Evolutionary conservation across 2,329 filamentous ascomycete species (phyloP).

Genomic region (Alternaria triticina): DNA sequence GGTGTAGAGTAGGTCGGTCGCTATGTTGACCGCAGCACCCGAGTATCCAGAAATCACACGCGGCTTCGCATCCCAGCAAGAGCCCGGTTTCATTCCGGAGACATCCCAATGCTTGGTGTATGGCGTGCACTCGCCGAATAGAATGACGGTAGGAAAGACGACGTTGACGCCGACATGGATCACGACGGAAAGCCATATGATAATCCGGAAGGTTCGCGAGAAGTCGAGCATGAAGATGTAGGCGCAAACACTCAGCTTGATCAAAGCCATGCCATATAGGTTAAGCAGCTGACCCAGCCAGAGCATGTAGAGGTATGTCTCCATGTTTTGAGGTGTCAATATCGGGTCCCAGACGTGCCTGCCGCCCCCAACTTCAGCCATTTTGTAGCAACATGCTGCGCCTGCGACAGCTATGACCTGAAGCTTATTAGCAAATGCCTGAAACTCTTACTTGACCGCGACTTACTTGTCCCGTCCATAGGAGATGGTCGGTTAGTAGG

Average conservation of each 20-base stretch:
- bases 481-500: slow-evolving; percentile 31
- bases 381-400: slow-evolving; percentile 27
- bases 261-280: slow-evolving; percentile 35
- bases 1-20: slow-evolving; percentile 34
- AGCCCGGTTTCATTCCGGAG: slow-evolving; percentile 24
- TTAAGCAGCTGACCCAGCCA: slow-evolving; percentile 35
- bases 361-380: slow-evolving; percentile 25
- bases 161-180: slow-evolving; percentile 30
- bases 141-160: slow-evolving; percentile 30
- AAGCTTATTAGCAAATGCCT: not conserved
- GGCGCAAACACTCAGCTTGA: slow-evolving; percentile 37
- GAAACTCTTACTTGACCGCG: too few species aligned
- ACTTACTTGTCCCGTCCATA: slow-evolving; percentile 34
- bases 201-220: slow-evolving; percentile 24
- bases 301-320: slow-evolving; percentile 23
- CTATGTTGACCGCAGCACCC: slow-evolving; percentile 33
- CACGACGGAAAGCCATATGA: slow-evolving; percentile 30
- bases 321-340: slow-evolving; percentile 24
- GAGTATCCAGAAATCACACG: slow-evolving; percentile 36
- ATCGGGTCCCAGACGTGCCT: slow-evolving; percentile 35
- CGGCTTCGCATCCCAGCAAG: slow-evolving; percentile 30
- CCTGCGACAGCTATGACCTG: slow-evolving; percentile 31
- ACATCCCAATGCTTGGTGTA: slow-evolving; percentile 33
- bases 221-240: slow-evolving; percentile 38
- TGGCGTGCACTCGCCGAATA: slow-evolving; percentile 31